Evolutionary conservation across 2,329 filamentous ascomycete genomes (phyloP), one percentile per base, ranked within the genome.

Genomic region (Graphium sp.): DNA sequence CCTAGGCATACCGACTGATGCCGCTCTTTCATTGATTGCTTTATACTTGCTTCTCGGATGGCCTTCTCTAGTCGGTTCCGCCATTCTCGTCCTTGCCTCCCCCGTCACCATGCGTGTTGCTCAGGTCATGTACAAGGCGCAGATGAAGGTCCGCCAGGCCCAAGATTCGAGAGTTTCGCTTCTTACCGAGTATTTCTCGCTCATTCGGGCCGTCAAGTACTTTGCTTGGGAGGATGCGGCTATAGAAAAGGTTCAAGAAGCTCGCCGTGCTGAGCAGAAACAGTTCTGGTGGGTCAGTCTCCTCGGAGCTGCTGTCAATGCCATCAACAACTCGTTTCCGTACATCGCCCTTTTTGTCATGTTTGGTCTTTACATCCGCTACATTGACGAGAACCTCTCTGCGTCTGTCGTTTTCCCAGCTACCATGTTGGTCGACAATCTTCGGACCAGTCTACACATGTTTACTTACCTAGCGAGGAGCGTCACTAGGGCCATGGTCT

Each of bases 371-470:
- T 58, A 68, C 30, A 58, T 65, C 2, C 49, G 56, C 2, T 51
- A 65, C 9, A 52, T 55, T 16, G 49, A 58, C 30, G 47, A 55
- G 32, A 53, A 53, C 4, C 49, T 72, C 10, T 60, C 62, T 7
- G 64, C 66, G 9, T 60, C 65, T n/a, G 52, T 62, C 22, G 66
- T 66, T 7, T 72, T 71, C 37, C 71, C 66, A 3, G 59, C 66
- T 2, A 53, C 68, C 7, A 58, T 54, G 6, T 50, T 72, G 6
- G 55, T 68, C 37, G 57, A 60, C 37, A 64, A 56, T 3, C 50
- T 72, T 31, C 57, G 66, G 12, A 50, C 55, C 28, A 66, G 69
- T 31, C 50, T 69, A 12, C 29, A 32, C 19, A 24, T 13, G 12
- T 30, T 35, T 27, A 28, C 34, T 9, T 34, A 26, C 12, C 25